Conservation (phyloP, 1,139 yeast species). For the Yamadazyma buinensis region DNA sequence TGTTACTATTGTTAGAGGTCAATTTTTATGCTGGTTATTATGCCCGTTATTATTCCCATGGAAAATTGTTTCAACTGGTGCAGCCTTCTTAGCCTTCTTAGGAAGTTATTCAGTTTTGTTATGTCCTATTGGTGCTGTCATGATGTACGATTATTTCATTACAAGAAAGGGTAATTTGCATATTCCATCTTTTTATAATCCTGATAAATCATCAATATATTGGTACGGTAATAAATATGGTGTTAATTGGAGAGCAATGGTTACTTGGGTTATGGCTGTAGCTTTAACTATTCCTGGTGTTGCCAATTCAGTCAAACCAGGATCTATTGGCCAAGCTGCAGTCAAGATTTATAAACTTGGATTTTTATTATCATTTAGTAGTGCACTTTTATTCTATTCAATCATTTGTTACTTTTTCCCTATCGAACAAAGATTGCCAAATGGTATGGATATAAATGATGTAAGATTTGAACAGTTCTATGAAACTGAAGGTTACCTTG, state of each 20-base stretch:
- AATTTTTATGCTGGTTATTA: conserved; percentile 9
- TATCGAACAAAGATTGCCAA: conserved; percentile 6
- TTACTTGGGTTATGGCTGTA: conserved; percentile 9
- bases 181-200: conserved; percentile 8
- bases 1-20: conserved; percentile 10
- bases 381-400: conserved; percentile 8
- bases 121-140: conserved; percentile 12
- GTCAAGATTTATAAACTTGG: conserved; percentile 9
- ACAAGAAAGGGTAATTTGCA: conserved; percentile 10
- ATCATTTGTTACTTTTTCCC: conserved; percentile 7
- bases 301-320: conserved; percentile 10
- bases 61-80: conserved; percentile 12
- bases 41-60: conserved; percentile 10
- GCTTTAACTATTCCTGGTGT: conserved; percentile 11
- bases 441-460: conserved; percentile 6
- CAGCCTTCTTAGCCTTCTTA: conserved; percentile 10
- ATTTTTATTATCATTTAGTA: conserved; percentile 8
- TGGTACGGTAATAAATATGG: conserved; percentile 10
- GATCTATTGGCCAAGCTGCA: conserved; percentile 10
- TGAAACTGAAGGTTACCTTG: conserved; percentile 8
- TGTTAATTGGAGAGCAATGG: conserved; percentile 12
- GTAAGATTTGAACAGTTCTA: conserved; percentile 8
- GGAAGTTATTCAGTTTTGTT: conserved; percentile 12
- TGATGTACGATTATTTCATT: conserved; percentile 12
- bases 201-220: conserved; percentile 4